A percentile compares a stretch with the other conserved stretches of the same genome.
These are phyloP conservation scores for Collybia sp. DNA, from an alignment of 768 basidiomycete species.

Conservation along the genomic window DNA sequence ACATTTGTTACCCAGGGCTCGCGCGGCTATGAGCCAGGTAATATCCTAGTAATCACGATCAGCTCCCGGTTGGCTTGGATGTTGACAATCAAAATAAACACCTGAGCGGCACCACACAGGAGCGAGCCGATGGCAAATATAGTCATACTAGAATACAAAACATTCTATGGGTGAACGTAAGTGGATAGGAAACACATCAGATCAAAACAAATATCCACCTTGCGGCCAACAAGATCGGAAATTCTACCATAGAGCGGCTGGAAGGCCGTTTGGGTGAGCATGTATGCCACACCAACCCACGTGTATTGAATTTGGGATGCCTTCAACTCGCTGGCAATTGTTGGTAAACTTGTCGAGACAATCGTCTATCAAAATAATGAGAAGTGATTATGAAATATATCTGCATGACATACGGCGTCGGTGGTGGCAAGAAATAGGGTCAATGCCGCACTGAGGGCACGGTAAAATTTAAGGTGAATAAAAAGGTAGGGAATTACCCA, in stretches of 20 bases:
- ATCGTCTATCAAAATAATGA: conserved; percentile 38
- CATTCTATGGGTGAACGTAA: conserved; percentile 34
- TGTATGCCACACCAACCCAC: conserved; percentile 83
- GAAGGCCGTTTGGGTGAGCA: conserved; percentile 82
- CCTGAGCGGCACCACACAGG: conserved; percentile 73
- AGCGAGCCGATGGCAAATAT: conserved; percentile 78
- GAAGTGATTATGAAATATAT: neutral
- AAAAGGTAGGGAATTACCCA: conserved; percentile 39
- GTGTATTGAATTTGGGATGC: conserved; percentile 74
- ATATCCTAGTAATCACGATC: conserved; percentile 33
- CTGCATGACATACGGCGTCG: conserved; percentile 55
- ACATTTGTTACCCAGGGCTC: conserved; percentile 36
- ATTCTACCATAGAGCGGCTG: conserved; percentile 80
- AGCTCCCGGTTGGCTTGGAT: conserved; percentile 12
- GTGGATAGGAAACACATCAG: neutral
- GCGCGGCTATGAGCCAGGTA: conserved; percentile 62
- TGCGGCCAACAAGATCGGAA: conserved; percentile 77
- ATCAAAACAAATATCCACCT: conserved; percentile 35
- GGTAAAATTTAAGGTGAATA: conserved; percentile 5
- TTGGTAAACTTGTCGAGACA: conserved; percentile 81
- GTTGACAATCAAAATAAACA: conserved; percentile 22
- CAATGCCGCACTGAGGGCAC: conserved; percentile 51
- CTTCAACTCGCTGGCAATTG: conserved; percentile 64
- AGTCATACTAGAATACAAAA: conserved; percentile 69
- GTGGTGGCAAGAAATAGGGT: conserved; percentile 84